These are phyloP conservation scores for Blastobotrys robertii DNA, from an alignment of 805 yeast species.

Conservation along the genomic window DNA sequence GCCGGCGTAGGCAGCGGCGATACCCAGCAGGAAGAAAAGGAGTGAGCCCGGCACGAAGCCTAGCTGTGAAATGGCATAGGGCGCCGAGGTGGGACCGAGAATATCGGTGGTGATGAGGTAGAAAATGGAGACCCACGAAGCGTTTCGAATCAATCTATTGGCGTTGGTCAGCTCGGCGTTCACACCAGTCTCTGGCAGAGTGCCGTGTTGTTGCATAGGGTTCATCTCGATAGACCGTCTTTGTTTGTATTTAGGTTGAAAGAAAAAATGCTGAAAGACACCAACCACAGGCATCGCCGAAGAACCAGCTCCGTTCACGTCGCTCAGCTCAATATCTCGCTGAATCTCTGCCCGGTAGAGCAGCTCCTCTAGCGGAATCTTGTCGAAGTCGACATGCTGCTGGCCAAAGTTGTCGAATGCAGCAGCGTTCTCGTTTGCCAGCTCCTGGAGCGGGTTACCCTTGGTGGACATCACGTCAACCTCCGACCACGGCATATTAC, in stretches of 20 bases:
- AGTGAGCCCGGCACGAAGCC: conserved; percentile 39
- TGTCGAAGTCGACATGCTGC: background rate
- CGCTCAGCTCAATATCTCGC: conserved; percentile 13
- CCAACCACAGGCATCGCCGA: conserved; percentile 10
- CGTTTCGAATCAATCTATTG: conserved; percentile 16
- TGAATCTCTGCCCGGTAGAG: conserved; percentile 14
- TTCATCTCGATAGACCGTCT: background rate
- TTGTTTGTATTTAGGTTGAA: conserved; percentile 2
- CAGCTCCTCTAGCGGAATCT: conserved; percentile 17
- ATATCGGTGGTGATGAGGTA: conserved; percentile 41
- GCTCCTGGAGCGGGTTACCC: too few species aligned
- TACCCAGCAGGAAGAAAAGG: conserved; percentile 33
- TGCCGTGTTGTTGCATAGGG: conserved; percentile 1
- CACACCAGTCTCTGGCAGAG: conserved; percentile 1
- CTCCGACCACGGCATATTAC: too few species aligned
- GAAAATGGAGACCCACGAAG: conserved; percentile 28
- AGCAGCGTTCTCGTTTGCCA: background rate
- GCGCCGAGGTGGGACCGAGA: conserved; percentile 38
- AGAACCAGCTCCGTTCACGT: conserved; percentile 7
- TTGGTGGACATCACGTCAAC: too few species aligned
- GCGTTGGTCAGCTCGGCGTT: conserved; percentile 7
- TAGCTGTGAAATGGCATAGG: conserved; percentile 35
- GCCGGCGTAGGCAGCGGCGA: conserved; percentile 36
- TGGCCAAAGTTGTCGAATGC: background rate
- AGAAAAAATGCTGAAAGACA: conserved; percentile 2